phyloP scores from a whole-genome alignment of 2,329 filamentous ascomycete genomes.

The Colletotrichum higginsianum region DNA sequence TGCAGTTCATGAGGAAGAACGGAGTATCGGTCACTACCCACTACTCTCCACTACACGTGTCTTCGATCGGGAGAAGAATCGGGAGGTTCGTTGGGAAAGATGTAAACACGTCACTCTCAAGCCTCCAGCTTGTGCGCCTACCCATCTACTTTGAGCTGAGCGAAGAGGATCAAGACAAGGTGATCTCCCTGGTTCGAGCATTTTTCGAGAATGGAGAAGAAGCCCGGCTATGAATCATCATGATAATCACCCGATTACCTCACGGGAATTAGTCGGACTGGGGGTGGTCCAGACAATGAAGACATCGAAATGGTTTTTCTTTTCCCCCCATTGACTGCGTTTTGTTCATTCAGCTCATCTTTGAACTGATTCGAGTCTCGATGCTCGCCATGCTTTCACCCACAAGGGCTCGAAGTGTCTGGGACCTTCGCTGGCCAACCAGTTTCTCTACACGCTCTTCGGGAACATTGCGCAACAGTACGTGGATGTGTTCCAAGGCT shows the following conservation, averaged over 20 bases:
- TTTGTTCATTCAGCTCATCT: neutral
- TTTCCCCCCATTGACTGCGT: neutral
- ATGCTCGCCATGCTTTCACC: neutral
- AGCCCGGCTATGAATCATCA: neutral
- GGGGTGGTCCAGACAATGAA: too few species aligned
- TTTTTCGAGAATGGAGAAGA: neutral
- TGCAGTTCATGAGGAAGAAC: neutral
- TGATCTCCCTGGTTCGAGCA: neutral
- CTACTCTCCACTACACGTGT: neutral
- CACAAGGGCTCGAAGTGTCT: neutral
- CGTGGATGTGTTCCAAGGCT: neutral
- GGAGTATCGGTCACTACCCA: neutral
- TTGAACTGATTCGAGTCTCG: neutral
- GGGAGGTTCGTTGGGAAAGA: conserved; percentile 5
- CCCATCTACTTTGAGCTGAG: conserved; percentile 10
- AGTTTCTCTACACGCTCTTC: neutral
- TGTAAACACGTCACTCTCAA: neutral
- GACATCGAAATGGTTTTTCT: neutral
- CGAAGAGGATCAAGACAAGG: neutral
- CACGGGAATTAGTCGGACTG: too few species aligned
- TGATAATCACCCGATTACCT: neutral
- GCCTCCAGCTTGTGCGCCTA: conserved; percentile 5
- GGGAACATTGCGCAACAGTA: neutral
- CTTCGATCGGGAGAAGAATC: neutral
- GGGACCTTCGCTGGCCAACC: neutral